Evolutionary conservation across 2,329 filamentous ascomycete genomes (phyloP).

Genomic region (Fusarium pseudoanthophilum): DNA sequence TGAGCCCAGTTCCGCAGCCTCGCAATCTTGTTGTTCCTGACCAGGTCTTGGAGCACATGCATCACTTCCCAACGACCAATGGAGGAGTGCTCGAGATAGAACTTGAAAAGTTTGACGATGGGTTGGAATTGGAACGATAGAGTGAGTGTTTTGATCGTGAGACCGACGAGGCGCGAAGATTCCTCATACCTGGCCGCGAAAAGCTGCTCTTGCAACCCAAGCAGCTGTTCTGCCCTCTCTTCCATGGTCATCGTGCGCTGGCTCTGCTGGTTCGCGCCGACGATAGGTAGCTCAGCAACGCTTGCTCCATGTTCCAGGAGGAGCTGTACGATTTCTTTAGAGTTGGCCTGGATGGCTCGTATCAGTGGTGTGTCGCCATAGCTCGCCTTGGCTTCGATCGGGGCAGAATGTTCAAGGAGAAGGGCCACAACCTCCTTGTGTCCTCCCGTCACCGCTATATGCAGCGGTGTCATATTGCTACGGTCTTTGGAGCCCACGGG

Average conservation of each 20-base stretch:
- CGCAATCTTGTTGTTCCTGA: neutral
- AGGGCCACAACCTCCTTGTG: neutral
- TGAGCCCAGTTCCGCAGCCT: neutral
- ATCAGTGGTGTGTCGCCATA: conserved; percentile 1
- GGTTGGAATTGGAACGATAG: neutral
- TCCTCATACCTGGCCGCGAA: neutral
- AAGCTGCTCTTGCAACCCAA: neutral
- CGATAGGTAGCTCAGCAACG: neutral
- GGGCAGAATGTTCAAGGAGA: neutral
- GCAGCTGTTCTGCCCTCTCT: neutral
- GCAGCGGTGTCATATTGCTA: neutral
- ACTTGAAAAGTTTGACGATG: neutral
- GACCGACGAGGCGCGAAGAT: neutral
- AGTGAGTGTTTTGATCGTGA: neutral
- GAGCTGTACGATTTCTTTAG: neutral
- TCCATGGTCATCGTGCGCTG: neutral
- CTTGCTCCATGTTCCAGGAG: neutral
- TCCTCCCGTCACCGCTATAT: neutral
- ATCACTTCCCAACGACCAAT: neutral
- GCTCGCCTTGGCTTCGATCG: neutral
- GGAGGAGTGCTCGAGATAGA: neutral
- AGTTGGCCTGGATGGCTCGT: neutral
- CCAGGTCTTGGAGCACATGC: neutral
- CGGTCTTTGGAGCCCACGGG: conserved; percentile 2
- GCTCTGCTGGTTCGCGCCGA: neutral